Evolutionary conservation across 148 eudicot genomes (phyloP).

Genomic region (Spergularia marina): DNA sequence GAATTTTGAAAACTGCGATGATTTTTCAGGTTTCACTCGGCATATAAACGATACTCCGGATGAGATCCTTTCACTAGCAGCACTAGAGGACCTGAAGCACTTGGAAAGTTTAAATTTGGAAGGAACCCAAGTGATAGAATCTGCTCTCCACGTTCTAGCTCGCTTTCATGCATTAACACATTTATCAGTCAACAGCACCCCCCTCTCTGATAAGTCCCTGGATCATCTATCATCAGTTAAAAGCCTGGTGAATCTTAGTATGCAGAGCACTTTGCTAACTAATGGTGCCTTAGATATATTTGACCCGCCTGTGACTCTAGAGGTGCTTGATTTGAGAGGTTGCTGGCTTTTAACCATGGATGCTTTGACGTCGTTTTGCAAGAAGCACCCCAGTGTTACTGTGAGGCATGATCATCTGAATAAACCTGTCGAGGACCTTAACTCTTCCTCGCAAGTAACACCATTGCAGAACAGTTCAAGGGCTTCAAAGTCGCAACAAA

Average conservation of each 20-base stretch:
- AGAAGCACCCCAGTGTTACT: slow-evolving; percentile 49
- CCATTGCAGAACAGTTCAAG: slow-evolving; percentile 30
- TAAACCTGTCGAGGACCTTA: slow-evolving; percentile 23
- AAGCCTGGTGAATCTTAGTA: slow-evolving; percentile 45
- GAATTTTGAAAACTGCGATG: not conserved
- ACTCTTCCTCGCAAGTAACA: slow-evolving; percentile 16
- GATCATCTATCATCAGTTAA: slow-evolving; percentile 41
- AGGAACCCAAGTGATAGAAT: slow-evolving; percentile 48
- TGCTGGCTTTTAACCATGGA: slow-evolving; percentile 86
- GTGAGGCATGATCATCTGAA: slow-evolving; percentile 54
- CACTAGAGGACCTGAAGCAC: slow-evolving; percentile 46
- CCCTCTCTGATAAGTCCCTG: slow-evolving; percentile 50
- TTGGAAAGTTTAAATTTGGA: slow-evolving; percentile 64
- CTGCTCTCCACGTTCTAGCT: slow-evolving; percentile 43
- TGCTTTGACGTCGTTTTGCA: slow-evolving; percentile 40
- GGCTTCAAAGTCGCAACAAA: slow-evolving; percentile 30
- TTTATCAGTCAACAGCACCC: slow-evolving; percentile 49
- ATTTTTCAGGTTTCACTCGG: slow-evolving; percentile 46
- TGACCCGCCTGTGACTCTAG: slow-evolving; percentile 50
- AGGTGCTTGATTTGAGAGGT: slow-evolving; percentile 58
- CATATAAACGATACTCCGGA: slow-evolving; percentile 31
- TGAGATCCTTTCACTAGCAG: slow-evolving; percentile 47
- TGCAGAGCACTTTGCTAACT: slow-evolving; percentile 64
- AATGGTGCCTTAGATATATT: slow-evolving; percentile 55
- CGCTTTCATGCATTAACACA: slow-evolving; percentile 37